Percentiles rank a stretch among this genome's conserved stretches.
Evolutionary conservation across 2,329 filamentous ascomycete species (phyloP).

Genomic region (Ascochyta lentis): DNA sequence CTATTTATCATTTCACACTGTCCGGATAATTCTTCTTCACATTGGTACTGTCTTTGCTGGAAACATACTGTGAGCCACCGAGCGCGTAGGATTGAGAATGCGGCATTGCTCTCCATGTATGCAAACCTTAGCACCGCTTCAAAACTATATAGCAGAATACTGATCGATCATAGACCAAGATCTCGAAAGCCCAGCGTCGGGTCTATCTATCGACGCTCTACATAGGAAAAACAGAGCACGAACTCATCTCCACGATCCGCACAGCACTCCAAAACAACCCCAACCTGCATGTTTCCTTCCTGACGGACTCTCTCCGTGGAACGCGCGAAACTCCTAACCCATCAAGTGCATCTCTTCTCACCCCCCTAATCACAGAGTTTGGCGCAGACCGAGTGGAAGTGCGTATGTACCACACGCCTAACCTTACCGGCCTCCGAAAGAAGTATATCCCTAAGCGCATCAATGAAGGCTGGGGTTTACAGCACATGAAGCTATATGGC

Average conservation of each 20-base stretch:
- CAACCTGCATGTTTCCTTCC: constrained; percentile 79
- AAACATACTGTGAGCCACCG: background rate
- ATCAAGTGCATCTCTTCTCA: constrained; percentile 87
- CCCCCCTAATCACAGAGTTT: constrained; percentile 83
- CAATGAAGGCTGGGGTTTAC: constrained; percentile 97
- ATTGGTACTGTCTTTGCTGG: background rate
- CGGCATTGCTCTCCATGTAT: background rate
- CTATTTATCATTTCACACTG: background rate
- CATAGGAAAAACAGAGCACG: constrained; percentile 90
- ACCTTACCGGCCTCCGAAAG: constrained; percentile 86
- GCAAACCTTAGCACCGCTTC: background rate
- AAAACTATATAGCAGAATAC: background rate
- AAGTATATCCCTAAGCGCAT: constrained; percentile 84
- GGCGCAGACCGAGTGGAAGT: constrained; percentile 85
- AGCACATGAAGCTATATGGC: constrained; percentile 99
- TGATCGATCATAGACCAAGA: constrained; percentile 63
- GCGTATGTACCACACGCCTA: constrained; percentile 97
- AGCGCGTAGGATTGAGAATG: background rate
- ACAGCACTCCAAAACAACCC: constrained; percentile 77
- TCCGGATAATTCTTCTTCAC: background rate
- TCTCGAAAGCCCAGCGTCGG: constrained; percentile 75
- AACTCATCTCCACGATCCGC: constrained; percentile 81
- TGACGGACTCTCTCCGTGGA: constrained; percentile 89
- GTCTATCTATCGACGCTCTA: constrained; percentile 97
- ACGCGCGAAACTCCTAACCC: constrained; percentile 87